Evolutionary conservation across 2,329 filamentous ascomycete species (phyloP).

Genomic region (Pseudogymnoascus sp.): DNA sequence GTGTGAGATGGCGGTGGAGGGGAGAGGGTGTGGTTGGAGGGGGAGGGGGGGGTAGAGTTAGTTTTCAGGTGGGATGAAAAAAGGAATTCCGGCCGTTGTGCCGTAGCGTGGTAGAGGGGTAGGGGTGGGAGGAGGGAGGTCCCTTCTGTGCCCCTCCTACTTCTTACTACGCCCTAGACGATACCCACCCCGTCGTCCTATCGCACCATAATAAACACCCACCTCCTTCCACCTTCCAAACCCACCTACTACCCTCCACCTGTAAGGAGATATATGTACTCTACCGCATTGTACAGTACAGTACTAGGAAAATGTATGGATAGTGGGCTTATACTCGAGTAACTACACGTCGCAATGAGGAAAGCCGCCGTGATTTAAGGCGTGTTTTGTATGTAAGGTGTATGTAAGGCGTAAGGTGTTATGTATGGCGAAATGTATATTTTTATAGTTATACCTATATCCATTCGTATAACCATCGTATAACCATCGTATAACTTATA

Average conservation of each 20-base stretch:
- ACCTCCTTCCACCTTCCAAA: too few relatives aligned
- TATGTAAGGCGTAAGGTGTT: not conserved
- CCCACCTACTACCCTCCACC: too few relatives aligned
- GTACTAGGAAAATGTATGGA: not conserved
- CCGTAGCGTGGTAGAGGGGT: not conserved
- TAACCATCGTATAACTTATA: not conserved
- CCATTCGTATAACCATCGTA: not conserved
- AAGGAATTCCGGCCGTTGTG: not conserved
- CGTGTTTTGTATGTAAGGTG: not conserved
- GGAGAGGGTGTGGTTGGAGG: not conserved
- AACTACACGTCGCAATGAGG: not conserved
- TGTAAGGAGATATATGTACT: not conserved
- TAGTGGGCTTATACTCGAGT: not conserved
- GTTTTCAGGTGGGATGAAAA: constrained; percentile 3
- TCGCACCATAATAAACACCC: too few relatives aligned
- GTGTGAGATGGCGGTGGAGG: not conserved
- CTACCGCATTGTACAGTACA: not conserved
- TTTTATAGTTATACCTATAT: not conserved
- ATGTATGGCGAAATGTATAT: too few relatives aligned
- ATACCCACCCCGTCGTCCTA: too few relatives aligned
- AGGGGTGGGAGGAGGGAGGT: not conserved
- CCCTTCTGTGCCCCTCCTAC: too few relatives aligned
- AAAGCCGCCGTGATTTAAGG: not conserved
- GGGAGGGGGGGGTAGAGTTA: not conserved
- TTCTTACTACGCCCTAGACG: too few relatives aligned